Evolutionary conservation across 2,329 filamentous ascomycete genomes (phyloP).

Genomic region (Colletotrichum horii): DNA sequence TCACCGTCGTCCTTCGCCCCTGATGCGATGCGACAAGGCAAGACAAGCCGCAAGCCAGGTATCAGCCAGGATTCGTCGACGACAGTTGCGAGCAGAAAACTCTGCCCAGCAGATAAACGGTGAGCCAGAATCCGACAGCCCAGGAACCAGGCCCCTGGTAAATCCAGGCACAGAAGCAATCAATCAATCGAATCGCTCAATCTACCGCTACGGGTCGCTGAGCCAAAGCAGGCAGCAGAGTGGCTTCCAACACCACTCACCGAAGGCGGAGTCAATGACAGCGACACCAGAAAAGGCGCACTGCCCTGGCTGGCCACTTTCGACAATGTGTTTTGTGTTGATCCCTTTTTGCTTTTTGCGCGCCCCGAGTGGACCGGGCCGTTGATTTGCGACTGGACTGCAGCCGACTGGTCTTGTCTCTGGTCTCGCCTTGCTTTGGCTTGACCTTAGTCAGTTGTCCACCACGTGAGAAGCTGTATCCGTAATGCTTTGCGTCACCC

Average conservation of each 20-base stretch:
- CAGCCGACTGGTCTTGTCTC: background rate
- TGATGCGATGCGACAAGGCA: background rate
- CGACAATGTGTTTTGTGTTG: background rate
- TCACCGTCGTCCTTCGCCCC: background rate
- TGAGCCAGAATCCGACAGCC: background rate
- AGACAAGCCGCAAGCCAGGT: background rate
- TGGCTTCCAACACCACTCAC: background rate
- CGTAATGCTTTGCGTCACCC: background rate
- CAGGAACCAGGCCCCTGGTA: slow-evolving; percentile 13
- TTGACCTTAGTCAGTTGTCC: background rate
- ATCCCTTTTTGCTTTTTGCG: background rate
- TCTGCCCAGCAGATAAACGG: background rate
- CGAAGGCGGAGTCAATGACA: background rate
- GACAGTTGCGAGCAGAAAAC: background rate
- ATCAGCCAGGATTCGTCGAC: background rate
- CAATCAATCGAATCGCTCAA: background rate
- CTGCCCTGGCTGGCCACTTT: background rate
- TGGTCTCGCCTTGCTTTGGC: background rate
- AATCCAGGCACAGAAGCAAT: background rate
- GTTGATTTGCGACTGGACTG: slow-evolving; percentile 5
- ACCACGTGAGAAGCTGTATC: background rate
- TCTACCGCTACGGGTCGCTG: background rate
- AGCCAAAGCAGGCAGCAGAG: background rate
- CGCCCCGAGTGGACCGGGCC: slow-evolving; percentile 7
- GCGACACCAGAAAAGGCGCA: background rate